These are phyloP conservation scores for Blastocrithidia nonstop DNA, from an alignment of 208 protist species.

Conservation along the genomic window DNA sequence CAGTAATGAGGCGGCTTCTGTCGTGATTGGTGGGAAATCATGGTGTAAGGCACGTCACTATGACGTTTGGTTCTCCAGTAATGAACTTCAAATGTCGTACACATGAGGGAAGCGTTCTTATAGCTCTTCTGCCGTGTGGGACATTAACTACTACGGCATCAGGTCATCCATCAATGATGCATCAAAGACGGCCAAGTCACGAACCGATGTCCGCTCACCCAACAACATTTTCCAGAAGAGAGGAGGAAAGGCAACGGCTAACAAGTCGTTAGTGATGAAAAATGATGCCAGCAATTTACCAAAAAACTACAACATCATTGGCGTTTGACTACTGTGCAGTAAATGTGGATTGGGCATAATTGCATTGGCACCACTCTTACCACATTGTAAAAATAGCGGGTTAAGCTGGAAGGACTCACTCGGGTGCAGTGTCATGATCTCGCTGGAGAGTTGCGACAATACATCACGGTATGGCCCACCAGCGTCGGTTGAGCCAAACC, in stretches of 20 bases:
- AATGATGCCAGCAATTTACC: conserved; percentile 88
- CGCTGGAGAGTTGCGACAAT: conserved; percentile 70
- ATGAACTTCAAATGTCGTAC: no score
- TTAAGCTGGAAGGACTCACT: conserved; percentile 69
- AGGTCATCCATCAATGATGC: conserved; percentile 34
- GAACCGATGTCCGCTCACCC: conserved; percentile 27
- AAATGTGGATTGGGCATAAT: conserved; percentile 65
- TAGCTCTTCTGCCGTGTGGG: conserved; percentile 52
- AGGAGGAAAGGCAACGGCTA: conserved; percentile 86
- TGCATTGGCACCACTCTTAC: conserved; percentile 27
- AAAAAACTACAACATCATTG: conserved; percentile 86
- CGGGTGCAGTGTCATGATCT: conserved; percentile 80
- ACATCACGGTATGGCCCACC: conserved; percentile 85
- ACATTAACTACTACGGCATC: conserved; percentile 40
- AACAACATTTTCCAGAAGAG: conserved; percentile 89
- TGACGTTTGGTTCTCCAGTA: conserved; percentile 17
- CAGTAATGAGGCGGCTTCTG: conserved; percentile 29
- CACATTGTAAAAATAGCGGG: conserved; percentile 73
- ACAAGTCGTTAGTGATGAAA: conserved; percentile 75
- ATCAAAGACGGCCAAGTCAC: conserved; percentile 49
- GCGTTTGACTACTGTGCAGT: conserved; percentile 36
- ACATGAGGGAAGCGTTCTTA: conserved; percentile 71
- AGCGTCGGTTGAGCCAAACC: conserved; percentile 81
- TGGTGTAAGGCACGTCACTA: conserved; percentile 17
- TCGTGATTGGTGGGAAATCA: conserved; percentile 26